Evolutionary conservation across 345 rosid species (phyloP).

Genomic region (Citrus unshiu): DNA sequence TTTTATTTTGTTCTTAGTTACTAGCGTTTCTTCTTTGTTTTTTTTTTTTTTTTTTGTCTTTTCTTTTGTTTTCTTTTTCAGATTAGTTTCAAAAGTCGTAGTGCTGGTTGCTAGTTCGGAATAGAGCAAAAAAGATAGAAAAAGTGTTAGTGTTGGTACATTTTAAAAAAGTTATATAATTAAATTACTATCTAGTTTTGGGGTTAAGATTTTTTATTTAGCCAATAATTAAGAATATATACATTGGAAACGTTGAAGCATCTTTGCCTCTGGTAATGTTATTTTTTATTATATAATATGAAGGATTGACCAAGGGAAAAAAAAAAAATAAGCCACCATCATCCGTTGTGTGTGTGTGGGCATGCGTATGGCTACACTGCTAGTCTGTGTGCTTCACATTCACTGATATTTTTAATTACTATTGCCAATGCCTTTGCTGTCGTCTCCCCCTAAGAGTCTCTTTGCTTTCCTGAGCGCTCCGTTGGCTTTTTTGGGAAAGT

Average conservation of each 20-base stretch:
- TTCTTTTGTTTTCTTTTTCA: background rate
- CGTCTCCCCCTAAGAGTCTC: background rate
- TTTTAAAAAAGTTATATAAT: background rate
- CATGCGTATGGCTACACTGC: background rate
- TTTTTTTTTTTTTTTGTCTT: no score
- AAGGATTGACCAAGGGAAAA: background rate
- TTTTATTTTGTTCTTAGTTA: no score
- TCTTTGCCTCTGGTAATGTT: background rate
- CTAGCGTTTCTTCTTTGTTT: background rate
- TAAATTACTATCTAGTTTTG: background rate
- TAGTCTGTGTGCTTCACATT: background rate
- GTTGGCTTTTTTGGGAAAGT: background rate
- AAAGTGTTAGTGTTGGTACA: background rate
- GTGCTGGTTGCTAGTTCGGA: background rate
- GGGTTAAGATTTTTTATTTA: background rate
- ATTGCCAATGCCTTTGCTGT: background rate
- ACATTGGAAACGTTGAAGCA: background rate
- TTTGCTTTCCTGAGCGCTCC: background rate
- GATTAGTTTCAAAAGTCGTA: background rate
- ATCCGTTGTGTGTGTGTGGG: background rate
- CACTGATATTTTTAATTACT: background rate
- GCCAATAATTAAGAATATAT: no score
- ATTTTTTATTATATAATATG: background rate
- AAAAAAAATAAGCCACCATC: background rate
- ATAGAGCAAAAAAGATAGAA: background rate